These are phyloP conservation scores for Epichloe elymi DNA, from an alignment of 2,329 filamentous ascomycete genomes.

Conservation along the genomic window DNA sequence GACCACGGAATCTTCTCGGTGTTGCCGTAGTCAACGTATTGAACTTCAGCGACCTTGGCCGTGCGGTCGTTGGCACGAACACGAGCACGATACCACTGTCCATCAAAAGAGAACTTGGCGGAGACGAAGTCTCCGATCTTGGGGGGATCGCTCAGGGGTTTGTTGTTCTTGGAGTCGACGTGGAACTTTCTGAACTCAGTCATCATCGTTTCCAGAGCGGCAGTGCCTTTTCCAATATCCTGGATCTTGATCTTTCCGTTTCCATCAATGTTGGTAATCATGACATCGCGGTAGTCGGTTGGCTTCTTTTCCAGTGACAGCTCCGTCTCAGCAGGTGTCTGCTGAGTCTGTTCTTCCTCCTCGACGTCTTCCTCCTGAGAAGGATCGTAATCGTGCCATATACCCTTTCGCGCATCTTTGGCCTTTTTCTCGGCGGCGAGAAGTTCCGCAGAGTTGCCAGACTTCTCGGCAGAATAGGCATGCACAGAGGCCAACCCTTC, in stretches of 20 bases:
- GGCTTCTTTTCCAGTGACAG: constrained; percentile 52
- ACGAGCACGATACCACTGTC: constrained; percentile 87
- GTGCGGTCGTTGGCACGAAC: constrained; percentile 88
- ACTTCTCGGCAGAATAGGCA: constrained; percentile 90
- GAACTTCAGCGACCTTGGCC: constrained; percentile 74
- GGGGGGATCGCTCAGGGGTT: constrained; percentile 58
- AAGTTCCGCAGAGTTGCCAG: constrained; percentile 76
- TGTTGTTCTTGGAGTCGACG: constrained; percentile 66
- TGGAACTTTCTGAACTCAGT: constrained; percentile 85
- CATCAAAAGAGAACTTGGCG: constrained; percentile 78
- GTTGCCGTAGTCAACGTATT: constrained; percentile 97
- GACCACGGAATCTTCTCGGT: constrained; percentile 79
- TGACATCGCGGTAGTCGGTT: constrained; percentile 80
- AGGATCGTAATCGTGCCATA: constrained; percentile 94
- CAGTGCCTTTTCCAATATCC: constrained; percentile 74
- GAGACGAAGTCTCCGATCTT: constrained; percentile 88
- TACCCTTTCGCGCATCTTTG: constrained; percentile 73
- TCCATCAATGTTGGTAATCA: constrained; percentile 80
- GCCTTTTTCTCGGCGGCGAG: constrained; percentile 78
- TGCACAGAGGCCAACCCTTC: constrained; percentile 90
- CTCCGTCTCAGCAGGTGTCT: constrained; percentile 33
- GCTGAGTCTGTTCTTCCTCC: constrained; percentile 36
- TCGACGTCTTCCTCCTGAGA: constrained; percentile 61
- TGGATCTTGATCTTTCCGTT: constrained; percentile 81
- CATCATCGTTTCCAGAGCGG: constrained; percentile 78